Evolutionary conservation across 345 rosid genomes (phyloP), one percentile per base, ranked within the genome.

Genomic region (Psidium friedrichsthalianum): DNA sequence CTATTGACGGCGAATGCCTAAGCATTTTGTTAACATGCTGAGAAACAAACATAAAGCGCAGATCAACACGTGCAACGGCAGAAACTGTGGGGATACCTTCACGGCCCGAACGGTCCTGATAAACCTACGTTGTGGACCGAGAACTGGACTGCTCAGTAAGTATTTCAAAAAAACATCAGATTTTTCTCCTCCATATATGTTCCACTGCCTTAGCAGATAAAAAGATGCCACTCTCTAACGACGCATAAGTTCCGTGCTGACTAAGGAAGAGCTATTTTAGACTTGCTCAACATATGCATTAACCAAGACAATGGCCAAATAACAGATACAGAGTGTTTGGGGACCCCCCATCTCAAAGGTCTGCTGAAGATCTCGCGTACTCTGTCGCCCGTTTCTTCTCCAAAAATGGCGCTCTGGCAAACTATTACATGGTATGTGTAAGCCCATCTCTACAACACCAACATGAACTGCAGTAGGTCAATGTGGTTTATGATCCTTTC

Each of bases 81-180:
- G 92, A 86, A 88, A 91, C 54, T 93, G 93, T 29, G 93, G 94
- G 21, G 94, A 93, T 74, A 91, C 93, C 29, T 91, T 91, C 88
- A n/a, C 1, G 93, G 93, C 44, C 93, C 92, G 29, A 90, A 90
- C 83, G 83, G 25, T 44, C 90, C 92, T 4, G 12, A 88, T 90
- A 93, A 91, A 85, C 93, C 93, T 58, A 55, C 83, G 22, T 83
- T 93, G 29, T 93, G 93, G 94, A 93, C 93, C 3, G 93, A 90
- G 87, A 93, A 91, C 83, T 93, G 93, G 94, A 91, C 93, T 74
- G 90, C 95, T 69, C 91, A 90, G 91, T 91, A 55, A 87, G 93
- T 86, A 85, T 51, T 64, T 83, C 13, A n/a, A 51, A 29, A 82
- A 82, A 25, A 36, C 83, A 82, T 51, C 24, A 32, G 78, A 64